Evolutionary conservation across 805 yeast species (phyloP).

Genomic region (Hanseniaspora singularis): DNA sequence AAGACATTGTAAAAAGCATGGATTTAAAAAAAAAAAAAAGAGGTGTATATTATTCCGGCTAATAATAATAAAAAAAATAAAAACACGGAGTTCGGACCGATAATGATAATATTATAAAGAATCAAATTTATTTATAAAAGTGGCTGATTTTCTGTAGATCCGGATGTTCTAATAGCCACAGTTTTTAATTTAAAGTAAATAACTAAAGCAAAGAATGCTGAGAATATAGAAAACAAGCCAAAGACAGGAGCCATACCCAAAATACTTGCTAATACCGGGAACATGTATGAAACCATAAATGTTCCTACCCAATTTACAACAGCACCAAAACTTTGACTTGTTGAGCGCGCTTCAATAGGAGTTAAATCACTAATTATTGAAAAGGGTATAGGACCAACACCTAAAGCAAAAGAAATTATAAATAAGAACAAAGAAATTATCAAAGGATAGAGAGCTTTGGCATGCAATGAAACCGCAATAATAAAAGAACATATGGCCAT

Average conservation of each 20-base stretch:
- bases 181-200: conserved; percentile 34
- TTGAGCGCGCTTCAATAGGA: conserved; percentile 62
- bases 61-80: no score
- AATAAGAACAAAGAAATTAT: conserved; percentile 57
- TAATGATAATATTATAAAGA: no score
- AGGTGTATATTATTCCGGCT: no score
- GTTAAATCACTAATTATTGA: conserved; percentile 79
- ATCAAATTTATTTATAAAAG: no score
- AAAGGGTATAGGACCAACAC: conserved; percentile 94
- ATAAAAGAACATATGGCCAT: conserved; percentile 58
- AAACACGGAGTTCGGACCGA: no score
- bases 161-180: no score
- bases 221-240: conserved; percentile 51
- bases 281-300: conserved; percentile 63
- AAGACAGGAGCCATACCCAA: conserved; percentile 68
- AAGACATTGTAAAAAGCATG: no score
- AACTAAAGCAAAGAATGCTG: conserved; percentile 40
- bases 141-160: background rate
- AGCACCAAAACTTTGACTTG: conserved; percentile 89
- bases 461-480: conserved; percentile 55
- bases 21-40: no score
- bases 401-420: conserved; percentile 78
- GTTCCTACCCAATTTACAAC: conserved; percentile 86
- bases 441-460: conserved; percentile 37
- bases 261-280: conserved; percentile 55